A percentile compares a stretch with the other conserved stretches of the same genome.
phyloP scores from a whole-genome alignment of 192 early-diverging fungal genomes.

The Ramicandelaber brevisporus region DNA sequence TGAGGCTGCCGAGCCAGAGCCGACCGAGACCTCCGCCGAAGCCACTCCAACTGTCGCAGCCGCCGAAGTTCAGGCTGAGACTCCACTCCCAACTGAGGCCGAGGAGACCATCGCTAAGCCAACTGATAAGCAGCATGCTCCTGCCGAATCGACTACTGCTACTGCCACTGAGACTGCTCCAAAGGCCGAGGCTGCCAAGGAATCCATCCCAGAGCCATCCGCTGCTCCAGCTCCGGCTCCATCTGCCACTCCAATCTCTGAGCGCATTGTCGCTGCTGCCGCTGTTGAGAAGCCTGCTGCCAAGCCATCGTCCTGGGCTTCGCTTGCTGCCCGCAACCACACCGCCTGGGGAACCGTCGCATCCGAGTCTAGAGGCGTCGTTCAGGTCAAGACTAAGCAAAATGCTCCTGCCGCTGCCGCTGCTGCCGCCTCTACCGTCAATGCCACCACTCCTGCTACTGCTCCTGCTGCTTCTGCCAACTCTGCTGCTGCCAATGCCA shows the following conservation, averaged over 20 bases:
- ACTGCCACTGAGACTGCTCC: constrained; percentile 6
- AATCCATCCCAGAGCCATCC: constrained; percentile 6
- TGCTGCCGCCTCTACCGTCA: constrained; percentile 5
- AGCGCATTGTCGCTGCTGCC: constrained; percentile 4
- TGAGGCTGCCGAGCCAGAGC: constrained; percentile 6
- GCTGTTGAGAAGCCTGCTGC: constrained; percentile 12
- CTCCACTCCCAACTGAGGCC: constrained; percentile 5
- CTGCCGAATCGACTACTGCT: constrained; percentile 6
- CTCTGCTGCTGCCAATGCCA: too few species aligned
- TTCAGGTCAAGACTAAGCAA: too few species aligned
- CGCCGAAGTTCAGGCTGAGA: constrained; percentile 3
- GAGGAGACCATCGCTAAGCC: constrained; percentile 5
- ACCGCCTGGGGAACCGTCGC: constrained; percentile 26
- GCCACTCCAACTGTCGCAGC: constrained; percentile 8
- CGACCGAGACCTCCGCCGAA: constrained; percentile 13
- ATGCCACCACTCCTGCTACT: constrained; percentile 4
- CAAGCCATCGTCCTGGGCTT: constrained; percentile 58
- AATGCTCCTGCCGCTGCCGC: too few species aligned
- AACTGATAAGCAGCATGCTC: constrained; percentile 3
- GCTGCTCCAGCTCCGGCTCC: constrained; percentile 2
- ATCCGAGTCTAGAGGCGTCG: constrained; percentile 21
- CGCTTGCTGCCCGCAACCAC: constrained; percentile 28
- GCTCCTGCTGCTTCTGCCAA: constrained; percentile 7
- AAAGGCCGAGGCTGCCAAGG: constrained; percentile 14
- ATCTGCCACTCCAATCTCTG: constrained; percentile 3